Evolutionary conservation across 805 yeast genomes (phyloP), one percentile per base, ranked within the genome.

Genomic region (Sugiyamaella marilandica): DNA sequence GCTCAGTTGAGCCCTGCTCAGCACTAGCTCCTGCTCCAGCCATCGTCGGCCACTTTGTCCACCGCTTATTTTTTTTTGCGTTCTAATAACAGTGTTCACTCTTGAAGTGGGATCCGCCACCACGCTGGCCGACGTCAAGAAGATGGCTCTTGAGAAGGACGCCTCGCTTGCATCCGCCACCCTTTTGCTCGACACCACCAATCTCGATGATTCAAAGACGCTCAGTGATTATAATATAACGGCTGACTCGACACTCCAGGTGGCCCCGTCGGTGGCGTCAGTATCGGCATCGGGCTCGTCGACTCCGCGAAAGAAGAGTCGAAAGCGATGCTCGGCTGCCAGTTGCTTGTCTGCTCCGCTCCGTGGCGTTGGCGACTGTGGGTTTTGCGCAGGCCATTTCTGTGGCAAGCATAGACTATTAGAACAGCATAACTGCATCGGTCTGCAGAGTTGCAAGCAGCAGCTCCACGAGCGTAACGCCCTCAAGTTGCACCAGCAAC

Each of bases 371-470:
- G 97, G 97, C 46, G 90, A 84, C 66, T 89, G 97, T 68, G 78
- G 82, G 50, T 85, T 83, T 65, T 89, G 97, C 68, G 80, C 80
- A 46, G 95, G 95, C 44, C 85, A 84, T 63, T 89, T 81, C 68
- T 89, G 97, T 69, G 84, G 92, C 32, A 85, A 85, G 63, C 97
- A 89, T 71, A 78, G 97, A 52, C 74, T 89, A 52, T 74, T 90
- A 71, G 97, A 89, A 69, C 89, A 84, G 68, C 97, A 89, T 70
- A 67, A 76, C 54, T 89, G 97, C 66, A 74, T 77, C 53, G 95
- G 94, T 5, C 76, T 89, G 54, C 85, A 84, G 64, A 77, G 73
- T 58, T 88, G 95, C 74, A 87, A 87, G 74, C 91, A 88, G 62
- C 81, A 78, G 62, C 82, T 88, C 59, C 95, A 87, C 62, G 91